These are phyloP conservation scores for Magnusiomyces clavatus DNA, from an alignment of 1,139 yeast species.

Conservation along the genomic window DNA sequence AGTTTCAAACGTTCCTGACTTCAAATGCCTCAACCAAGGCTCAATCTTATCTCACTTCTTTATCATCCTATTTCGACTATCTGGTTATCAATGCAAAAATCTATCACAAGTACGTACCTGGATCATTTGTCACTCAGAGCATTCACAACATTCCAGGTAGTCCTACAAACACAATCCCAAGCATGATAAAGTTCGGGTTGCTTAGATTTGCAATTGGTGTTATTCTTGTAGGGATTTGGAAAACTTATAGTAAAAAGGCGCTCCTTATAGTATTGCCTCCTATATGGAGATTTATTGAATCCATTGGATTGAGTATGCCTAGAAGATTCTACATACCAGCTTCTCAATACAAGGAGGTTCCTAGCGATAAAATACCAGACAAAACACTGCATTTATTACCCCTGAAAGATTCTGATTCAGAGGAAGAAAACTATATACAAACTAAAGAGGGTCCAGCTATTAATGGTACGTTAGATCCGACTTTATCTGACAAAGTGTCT, in stretches of 20 bases:
- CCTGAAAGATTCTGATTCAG: background rate
- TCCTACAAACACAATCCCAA: conserved; percentile 1
- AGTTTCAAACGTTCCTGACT: too few relatives aligned
- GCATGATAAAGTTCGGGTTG: conserved; percentile 2
- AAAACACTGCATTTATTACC: conserved; percentile 4
- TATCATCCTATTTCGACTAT: too few relatives aligned
- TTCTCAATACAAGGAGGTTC: conserved; percentile 31
- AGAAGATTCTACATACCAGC: conserved; percentile 35
- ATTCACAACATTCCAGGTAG: too few relatives aligned
- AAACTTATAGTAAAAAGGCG: conserved; percentile 22
- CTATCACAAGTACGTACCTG: too few relatives aligned
- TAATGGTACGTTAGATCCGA: background rate
- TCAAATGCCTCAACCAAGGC: too few relatives aligned
- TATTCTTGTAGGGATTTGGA: conserved; percentile 57
- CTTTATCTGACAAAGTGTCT: background rate
- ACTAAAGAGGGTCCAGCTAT: background rate
- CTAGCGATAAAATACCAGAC: conserved; percentile 16
- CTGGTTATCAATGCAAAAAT: too few relatives aligned
- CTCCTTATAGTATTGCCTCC: conserved; percentile 42
- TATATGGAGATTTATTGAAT: conserved; percentile 30
- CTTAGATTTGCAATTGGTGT: conserved; percentile 53
- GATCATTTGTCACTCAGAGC: too few relatives aligned
- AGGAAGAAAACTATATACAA: too few relatives aligned
- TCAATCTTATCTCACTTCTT: too few relatives aligned
- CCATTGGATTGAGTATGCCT: conserved; percentile 34